Percentiles rank a stretch among this genome's conserved stretches.
These are phyloP conservation scores for Besnoitia besnoiti DNA, from an alignment of 169 alveolate species.

Conservation along the genomic window DNA sequence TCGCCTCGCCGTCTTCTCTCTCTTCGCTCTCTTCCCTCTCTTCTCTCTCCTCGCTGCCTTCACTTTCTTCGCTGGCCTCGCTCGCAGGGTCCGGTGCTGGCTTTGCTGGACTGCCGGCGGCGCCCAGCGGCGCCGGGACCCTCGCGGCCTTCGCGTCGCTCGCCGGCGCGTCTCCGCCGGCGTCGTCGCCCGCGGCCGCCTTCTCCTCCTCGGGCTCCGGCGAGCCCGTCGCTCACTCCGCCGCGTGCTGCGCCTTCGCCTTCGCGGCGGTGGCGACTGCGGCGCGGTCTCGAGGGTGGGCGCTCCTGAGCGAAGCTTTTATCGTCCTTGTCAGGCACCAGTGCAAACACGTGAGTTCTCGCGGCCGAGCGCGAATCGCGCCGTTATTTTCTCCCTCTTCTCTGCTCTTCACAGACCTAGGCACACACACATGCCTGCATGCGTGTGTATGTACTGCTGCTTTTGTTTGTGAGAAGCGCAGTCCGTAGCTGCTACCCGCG, in stretches of 20 bases:
- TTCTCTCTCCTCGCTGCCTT: neutral
- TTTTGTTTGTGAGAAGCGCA: too few species aligned
- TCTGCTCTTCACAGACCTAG: too few species aligned
- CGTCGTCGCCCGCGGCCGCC: neutral
- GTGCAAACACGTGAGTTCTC: slow-evolving; percentile 3
- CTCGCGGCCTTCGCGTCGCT: too few species aligned
- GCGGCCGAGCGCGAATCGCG: too few species aligned
- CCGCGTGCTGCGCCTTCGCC: slow-evolving; percentile 46
- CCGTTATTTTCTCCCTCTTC: too few species aligned
- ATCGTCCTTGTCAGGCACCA: slow-evolving; percentile 4
- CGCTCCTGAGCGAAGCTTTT: slow-evolving; percentile 15
- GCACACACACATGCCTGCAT: too few species aligned
- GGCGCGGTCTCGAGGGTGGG: slow-evolving; percentile 26
- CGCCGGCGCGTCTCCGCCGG: too few species aligned
- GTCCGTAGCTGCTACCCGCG: too few species aligned
- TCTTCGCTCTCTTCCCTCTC: neutral
- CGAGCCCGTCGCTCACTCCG: neutral
- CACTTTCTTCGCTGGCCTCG: neutral
- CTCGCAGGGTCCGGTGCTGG: too few species aligned
- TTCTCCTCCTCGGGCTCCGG: neutral
- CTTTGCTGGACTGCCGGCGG: too few species aligned
- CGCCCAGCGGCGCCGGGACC: too few species aligned
- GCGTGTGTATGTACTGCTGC: too few species aligned
- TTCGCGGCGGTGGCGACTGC: slow-evolving; percentile 36
- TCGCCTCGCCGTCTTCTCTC: neutral